Base-by-base conservation (phyloP, 2,329 filamentous ascomycete genomes). In the Diaporthe citrichinensis region DNA sequence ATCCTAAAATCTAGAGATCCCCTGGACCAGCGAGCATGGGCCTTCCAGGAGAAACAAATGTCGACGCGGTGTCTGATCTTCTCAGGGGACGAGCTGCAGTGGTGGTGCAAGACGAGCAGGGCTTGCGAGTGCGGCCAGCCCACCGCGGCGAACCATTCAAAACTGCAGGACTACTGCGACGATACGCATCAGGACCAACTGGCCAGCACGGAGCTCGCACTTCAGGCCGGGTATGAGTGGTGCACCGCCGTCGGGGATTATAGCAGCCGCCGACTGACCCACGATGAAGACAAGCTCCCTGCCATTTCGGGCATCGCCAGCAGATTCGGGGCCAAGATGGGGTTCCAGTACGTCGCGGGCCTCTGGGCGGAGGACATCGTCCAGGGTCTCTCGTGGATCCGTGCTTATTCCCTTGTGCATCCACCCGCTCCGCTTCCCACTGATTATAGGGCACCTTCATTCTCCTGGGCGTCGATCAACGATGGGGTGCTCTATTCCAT, bases 401-500 rank as follows among this genome's bases (percentile, higher is more conserved):
- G 5, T 1, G 34, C 10, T 12, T 12, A 1, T 0, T 4, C 31
- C 34, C 1, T 8, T 6, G 4, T 0, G 31, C 12, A 12, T 23
- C 4, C 9, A n/a, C 10, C 25, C 9, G 23, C 57, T 5, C 34
- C 57, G 0, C 23, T 59, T 4, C 57, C 57, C 4, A 9, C 4
- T 2, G 23, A 7, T 15, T 39, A 59, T 12, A 25, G 57, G 23
- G 57, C 34, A 3, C 34, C 57, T 20, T 59, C 57, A 2, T 59
- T 59, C 36, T 59, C 57, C 4, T 59, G 57, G 57, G 57, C 57
- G 3, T 59, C 57, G 34, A 41, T 59, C 23, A 25, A 59, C 6
- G 57, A 59, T 15, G 3, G 20, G 31, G 57, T 23, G 9, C 10
- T 2, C 28, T 23, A 58, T 34, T 1, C 9, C 17, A 12, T 5